Base-by-base conservation (phyloP, 257 asterid genomes). In the Solanum virginianum region DNA sequence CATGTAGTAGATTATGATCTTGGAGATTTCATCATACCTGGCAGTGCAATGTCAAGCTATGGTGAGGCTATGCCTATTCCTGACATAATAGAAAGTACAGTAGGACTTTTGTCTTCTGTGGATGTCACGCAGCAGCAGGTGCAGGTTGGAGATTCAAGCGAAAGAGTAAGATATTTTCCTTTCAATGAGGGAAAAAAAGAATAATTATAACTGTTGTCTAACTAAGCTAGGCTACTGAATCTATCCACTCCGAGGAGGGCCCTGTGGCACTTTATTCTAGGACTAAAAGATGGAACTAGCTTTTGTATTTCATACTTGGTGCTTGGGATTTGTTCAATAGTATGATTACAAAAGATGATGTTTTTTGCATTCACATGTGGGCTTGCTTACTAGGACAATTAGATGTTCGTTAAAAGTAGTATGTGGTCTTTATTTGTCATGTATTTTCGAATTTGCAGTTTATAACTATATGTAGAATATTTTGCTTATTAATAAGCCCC, bases 131-230 rank as follows among this genome's bases (percentile, higher is more conserved):
- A 53, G 81, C 81, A 83, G 49, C 85, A 83, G 43, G 85, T 17
- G 15, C 85, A 66, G 26, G 85, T 83, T 36, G 81, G 85, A 83
- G 85, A 83, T 83, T 83, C 85, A n/a, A 56, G 85, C 10, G 85
- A 95, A 43, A 98, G 92, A 43, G 97, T 77, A 77, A 51, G 82
- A 77, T 53, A 54, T 84, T 88, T 15, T 59, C 83, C 80, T 45
- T 36, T 29, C 49, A 65, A 13, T 51, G 29, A 36, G n/a, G n/a
- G 41, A 45, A 45, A 72, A 47, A 47, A 12, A 22, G 59, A 74
- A 45, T n/a, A 47, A 47, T 72, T n/a, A n/a, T 72, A 39, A 57
- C 13, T 45, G 57, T n/a, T 72, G 45, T 72, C 57, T 72, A 29
- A 51, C 57, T 45, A 72, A n/a, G 41, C 80, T 45, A 45, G 39